Evolutionary conservation across 805 yeast genomes (phyloP), one percentile per base, ranked within the genome.

Genomic region (Phaffomyces thermotolerans): DNA sequence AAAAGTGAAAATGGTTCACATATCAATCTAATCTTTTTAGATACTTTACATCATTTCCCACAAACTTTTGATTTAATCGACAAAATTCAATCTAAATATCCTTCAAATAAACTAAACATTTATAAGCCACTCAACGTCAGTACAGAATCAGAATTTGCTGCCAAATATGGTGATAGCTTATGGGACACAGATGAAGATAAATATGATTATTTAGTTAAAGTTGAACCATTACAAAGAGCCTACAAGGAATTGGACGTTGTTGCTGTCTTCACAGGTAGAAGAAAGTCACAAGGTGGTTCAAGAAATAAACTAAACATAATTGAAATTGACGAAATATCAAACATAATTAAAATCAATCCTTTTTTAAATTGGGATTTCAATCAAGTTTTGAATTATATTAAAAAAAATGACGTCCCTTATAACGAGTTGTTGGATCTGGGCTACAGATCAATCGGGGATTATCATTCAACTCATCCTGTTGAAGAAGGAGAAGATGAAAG

Each of bases 31-130:
- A 82, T 91, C 2, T 91, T 91, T 60, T 72, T 90, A 39, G 97
- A 91, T 60, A 91, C 98, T 0, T 67, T 91, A 49, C 86, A 90
- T 58, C 97, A 91, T 63, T 91, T 91, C 71, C 89, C 91, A n/a
- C 98, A 91, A 62, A 91, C 98, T 1, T 66, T 82, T 36, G 87
- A 81, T 4, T 71, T 91, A 34, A 82, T 90, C 5, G 71, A 75
- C 2, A 68, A 65, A 12, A 73, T 91, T 34, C 67, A 76, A 53
- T 50, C 56, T 14, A 73, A 69, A 47, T 91, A 91, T 60, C 73
- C 79, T 3, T 50, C 56, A 14, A 70, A 69, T 39, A 69, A 68
- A 24, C 62, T 90, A 22, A 82, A 86, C 52, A 67, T 85, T 3
- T 88, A 71, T 64, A 73, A 72, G 51, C 97, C 98, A 0, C 54